Percentiles rank a stretch among this genome's conserved stretches.
Conservation (phyloP, 1,284 basidiomycete genomes). For the Malassezia equina region DNA sequence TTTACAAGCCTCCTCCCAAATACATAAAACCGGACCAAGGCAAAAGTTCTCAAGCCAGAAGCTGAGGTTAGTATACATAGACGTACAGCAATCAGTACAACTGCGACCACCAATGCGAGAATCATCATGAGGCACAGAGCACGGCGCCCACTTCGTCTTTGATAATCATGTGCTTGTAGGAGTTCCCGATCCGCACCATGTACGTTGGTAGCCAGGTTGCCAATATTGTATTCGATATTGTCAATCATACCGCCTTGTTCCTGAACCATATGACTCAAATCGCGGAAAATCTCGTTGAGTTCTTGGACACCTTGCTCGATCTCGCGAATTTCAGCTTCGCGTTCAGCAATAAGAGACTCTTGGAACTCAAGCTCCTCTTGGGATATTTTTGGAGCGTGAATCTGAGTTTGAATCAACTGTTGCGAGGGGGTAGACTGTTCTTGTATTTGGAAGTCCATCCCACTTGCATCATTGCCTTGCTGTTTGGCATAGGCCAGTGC, state of each 20-base stretch:
- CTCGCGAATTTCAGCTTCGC: slow-evolving; percentile 86
- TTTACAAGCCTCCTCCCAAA: neutral
- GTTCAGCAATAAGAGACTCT: slow-evolving; percentile 87
- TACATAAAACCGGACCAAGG: neutral
- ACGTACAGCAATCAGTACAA: slow-evolving; percentile 68
- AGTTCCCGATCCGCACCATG: slow-evolving; percentile 76
- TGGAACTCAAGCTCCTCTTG: slow-evolving; percentile 83
- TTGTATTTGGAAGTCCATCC: slow-evolving; percentile 6
- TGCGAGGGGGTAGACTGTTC: neutral
- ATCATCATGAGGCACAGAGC: slow-evolving; percentile 83
- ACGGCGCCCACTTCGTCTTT: slow-evolving; percentile 79
- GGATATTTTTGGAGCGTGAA: neutral
- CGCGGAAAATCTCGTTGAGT: slow-evolving; percentile 90
- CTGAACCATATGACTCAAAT: slow-evolving; percentile 83
- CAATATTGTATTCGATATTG: slow-evolving; percentile 92
- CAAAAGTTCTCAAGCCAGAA: neutral
- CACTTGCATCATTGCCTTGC: neutral
- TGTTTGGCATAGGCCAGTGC: slow-evolving; percentile 61
- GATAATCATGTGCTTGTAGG: slow-evolving; percentile 80
- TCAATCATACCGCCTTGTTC: slow-evolving; percentile 94
- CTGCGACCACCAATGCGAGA: slow-evolving; percentile 70
- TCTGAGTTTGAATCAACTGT: slow-evolving; percentile 2
- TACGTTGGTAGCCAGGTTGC: slow-evolving; percentile 73
- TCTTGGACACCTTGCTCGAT: slow-evolving; percentile 97
- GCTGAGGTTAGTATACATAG: neutral